phyloP scores from a whole-genome alignment of 192 early-diverging fungal species.

The Backusella morwellensis region DNA sequence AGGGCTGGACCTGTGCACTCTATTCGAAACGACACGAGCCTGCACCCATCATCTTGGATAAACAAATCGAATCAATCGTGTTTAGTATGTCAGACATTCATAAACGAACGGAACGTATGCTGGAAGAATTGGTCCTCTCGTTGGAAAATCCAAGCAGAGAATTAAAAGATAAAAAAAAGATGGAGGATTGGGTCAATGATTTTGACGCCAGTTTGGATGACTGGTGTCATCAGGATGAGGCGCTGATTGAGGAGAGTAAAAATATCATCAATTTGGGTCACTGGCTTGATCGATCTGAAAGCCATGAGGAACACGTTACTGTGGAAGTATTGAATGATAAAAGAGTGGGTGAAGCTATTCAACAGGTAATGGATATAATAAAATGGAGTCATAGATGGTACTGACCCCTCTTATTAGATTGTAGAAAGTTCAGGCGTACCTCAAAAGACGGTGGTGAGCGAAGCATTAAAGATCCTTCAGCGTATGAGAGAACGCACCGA shows the following conservation, averaged over 20 bases:
- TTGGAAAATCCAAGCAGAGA: slow-evolving; percentile 30
- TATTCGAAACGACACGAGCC: slow-evolving; percentile 11
- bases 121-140: slow-evolving; percentile 18
- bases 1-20: slow-evolving; percentile 33
- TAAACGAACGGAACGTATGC: slow-evolving; percentile 35
- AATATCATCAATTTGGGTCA: slow-evolving; percentile 23
- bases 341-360: slow-evolving; percentile 34
- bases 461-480: slow-evolving; percentile 34
- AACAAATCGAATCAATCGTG: slow-evolving; percentile 31
- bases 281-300: slow-evolving; percentile 23
- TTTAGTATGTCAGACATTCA: slow-evolving; percentile 32
- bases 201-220: slow-evolving; percentile 39
- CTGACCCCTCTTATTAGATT: slow-evolving; percentile 10
- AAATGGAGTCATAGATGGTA: too few relatives aligned
- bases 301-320: slow-evolving; percentile 31
- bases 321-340: slow-evolving; percentile 34
- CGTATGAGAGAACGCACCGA: slow-evolving; percentile 38
- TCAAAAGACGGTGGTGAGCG: slow-evolving; percentile 35
- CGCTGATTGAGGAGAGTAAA: slow-evolving; percentile 16
- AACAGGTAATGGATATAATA: slow-evolving; percentile 19
- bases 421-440: slow-evolving; percentile 37
- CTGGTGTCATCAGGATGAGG: slow-evolving; percentile 41
- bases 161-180: slow-evolving; percentile 22
- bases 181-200: slow-evolving; percentile 39
- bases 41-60: slow-evolving; percentile 20